Evolutionary conservation across 208 protist genomes (phyloP).

Genomic region (Trypanosoma congolense): DNA sequence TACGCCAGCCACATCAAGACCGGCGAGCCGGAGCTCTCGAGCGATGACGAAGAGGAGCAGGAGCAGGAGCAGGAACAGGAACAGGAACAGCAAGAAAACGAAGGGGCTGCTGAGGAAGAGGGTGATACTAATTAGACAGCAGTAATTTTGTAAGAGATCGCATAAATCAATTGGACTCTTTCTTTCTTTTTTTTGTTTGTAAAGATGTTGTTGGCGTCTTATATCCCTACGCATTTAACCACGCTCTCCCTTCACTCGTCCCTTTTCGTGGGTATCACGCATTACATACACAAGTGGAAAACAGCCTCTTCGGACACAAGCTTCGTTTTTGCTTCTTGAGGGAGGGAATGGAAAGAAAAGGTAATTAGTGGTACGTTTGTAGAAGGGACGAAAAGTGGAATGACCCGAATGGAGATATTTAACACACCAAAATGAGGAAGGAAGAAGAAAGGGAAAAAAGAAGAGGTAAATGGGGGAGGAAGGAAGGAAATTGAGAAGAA

Average conservation of each 20-base stretch:
- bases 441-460: conserved; percentile 2
- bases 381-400: neutral
- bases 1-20: conserved; percentile 48
- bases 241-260: no score
- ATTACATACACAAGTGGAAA: no score
- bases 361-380: neutral
- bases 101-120: conserved; percentile 8
- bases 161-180: no score
- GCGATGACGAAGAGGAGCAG: conserved; percentile 61
- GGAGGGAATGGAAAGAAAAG: neutral
- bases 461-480: no score
- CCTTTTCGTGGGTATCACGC: no score
- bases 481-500: no score
- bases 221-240: neutral
- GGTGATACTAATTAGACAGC: neutral
- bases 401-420: neutral
- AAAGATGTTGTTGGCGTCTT: neutral
- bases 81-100: conserved; percentile 11
- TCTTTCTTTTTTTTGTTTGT: no score
- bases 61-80: conserved; percentile 20
- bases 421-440: neutral
- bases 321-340: no score
- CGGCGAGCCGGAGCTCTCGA: conserved; percentile 53
- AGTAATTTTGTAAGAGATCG: neutral
- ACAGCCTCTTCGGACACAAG: no score